phyloP scores from a whole-genome alignment of 2,329 filamentous ascomycete species.

The Coleophoma cylindrospora region DNA sequence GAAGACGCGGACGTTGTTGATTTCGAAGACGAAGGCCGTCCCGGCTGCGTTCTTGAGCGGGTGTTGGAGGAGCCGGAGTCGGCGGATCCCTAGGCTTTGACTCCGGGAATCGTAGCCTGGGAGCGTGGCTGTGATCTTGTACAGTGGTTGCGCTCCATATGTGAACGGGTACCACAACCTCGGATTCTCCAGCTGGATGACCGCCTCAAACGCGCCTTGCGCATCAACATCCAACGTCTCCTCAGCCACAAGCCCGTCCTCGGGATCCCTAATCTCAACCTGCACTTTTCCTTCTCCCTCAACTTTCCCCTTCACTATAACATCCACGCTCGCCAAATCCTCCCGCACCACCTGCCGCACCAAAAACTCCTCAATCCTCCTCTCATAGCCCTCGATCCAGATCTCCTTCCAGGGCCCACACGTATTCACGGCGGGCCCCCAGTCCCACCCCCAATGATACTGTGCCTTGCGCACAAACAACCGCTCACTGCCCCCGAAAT shows the following conservation, averaged over 20 bases:
- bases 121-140: constrained; percentile 58
- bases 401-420: constrained; percentile 64
- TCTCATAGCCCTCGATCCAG: constrained; percentile 57
- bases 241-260: constrained; percentile 40
- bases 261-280: constrained; percentile 33
- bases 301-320: constrained; percentile 35
- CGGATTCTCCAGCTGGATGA: constrained; percentile 49
- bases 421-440: constrained; percentile 60
- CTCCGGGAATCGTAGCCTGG: constrained; percentile 33
- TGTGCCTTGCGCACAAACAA: constrained; percentile 60
- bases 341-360: constrained; percentile 23
- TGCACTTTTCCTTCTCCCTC: constrained; percentile 48
- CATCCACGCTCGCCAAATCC: constrained; percentile 19
- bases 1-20: constrained; percentile 62
- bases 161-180: constrained; percentile 71
- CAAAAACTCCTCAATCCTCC: constrained; percentile 53
- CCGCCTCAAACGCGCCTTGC: constrained; percentile 30
- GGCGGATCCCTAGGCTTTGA: constrained; percentile 50
- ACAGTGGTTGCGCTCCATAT: constrained; percentile 69
- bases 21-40: constrained; percentile 58
- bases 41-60: constrained; percentile 42
- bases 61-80: constrained; percentile 33
- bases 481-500: constrained; percentile 39
- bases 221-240: constrained; percentile 41
- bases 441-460: constrained; percentile 67